phyloP scores from a whole-genome alignment of 225 moss, liverwort and hornwort genomes.

The Pseudoscleropodium purum region DNA sequence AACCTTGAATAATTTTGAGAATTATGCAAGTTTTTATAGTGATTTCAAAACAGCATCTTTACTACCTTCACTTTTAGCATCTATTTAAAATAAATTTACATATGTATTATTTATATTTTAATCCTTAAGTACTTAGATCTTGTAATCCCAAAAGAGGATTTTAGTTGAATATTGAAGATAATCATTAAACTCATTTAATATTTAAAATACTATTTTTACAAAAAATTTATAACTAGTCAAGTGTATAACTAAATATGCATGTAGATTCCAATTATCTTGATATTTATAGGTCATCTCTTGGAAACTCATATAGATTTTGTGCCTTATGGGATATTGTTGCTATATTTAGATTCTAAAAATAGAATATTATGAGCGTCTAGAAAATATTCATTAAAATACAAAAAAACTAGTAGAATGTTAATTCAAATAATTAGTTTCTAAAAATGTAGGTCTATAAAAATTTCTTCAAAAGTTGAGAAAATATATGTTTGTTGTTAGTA shows the following conservation, averaged over 20 bases:
- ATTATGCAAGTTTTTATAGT: background rate
- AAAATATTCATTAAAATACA: background rate
- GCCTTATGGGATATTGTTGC: background rate
- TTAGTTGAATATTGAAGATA: background rate
- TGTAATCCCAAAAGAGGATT: background rate
- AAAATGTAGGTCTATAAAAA: background rate
- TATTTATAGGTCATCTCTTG: background rate
- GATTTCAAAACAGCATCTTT: background rate
- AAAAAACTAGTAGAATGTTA: background rate
- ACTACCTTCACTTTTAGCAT: background rate
- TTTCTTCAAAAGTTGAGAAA: too few species aligned
- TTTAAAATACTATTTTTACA: too few species aligned
- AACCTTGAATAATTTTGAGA: background rate
- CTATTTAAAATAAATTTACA: background rate
- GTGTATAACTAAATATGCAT: background rate
- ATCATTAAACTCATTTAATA: background rate
- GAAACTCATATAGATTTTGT: background rate
- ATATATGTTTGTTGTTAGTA: too few species aligned
- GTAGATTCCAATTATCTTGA: fast-evolving
- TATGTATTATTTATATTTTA: background rate
- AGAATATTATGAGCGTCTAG: background rate
- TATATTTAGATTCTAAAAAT: background rate
- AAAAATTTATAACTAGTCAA: background rate
- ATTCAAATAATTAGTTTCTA: background rate
- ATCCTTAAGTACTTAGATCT: background rate